phyloP scores from a whole-genome alignment of 208 protist genomes.

The Leishmania tropica region DNA sequence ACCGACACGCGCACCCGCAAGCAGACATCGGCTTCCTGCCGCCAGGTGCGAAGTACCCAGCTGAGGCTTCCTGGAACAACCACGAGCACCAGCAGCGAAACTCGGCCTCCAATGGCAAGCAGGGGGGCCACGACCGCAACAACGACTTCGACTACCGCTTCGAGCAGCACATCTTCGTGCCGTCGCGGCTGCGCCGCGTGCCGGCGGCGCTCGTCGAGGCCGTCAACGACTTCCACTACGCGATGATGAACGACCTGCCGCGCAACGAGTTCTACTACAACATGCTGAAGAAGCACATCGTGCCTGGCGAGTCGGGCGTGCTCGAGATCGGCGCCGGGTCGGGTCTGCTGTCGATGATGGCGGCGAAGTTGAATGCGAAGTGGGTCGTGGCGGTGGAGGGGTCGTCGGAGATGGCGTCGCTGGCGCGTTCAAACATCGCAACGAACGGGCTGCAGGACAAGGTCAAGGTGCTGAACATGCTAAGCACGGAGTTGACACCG shows the following conservation, averaged over 20 bases:
- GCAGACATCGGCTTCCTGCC: constrained; percentile 52
- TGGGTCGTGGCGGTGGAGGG: constrained; percentile 93
- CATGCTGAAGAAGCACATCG: constrained; percentile 72
- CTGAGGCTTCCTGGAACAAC: not conserved
- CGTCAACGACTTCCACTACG: constrained; percentile 95
- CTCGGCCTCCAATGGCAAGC: not conserved
- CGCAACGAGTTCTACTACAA: constrained; percentile 93
- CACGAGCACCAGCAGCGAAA: not conserved
- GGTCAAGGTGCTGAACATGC: constrained; percentile 87
- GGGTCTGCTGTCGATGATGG: constrained; percentile 92
- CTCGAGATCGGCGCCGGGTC: constrained; percentile 94
- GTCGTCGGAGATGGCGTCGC: constrained; percentile 75
- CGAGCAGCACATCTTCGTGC: constrained; percentile 73
- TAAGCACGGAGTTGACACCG: constrained; percentile 81
- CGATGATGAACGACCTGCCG: constrained; percentile 93
- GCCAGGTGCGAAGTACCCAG: constrained; percentile 40
- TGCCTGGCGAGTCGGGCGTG: constrained; percentile 74
- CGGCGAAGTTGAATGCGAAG: constrained; percentile 87
- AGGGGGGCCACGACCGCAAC: constrained; percentile 4
- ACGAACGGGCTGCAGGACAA: constrained; percentile 75
- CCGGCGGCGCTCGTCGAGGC: constrained; percentile 79
- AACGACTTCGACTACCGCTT: constrained; percentile 74
- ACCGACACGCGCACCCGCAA: constrained; percentile 23
- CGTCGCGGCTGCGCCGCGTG: constrained; percentile 60
- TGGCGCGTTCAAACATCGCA: constrained; percentile 78